phyloP scores from a whole-genome alignment of 257 asterid genomes.

The Petrea volubilis region DNA sequence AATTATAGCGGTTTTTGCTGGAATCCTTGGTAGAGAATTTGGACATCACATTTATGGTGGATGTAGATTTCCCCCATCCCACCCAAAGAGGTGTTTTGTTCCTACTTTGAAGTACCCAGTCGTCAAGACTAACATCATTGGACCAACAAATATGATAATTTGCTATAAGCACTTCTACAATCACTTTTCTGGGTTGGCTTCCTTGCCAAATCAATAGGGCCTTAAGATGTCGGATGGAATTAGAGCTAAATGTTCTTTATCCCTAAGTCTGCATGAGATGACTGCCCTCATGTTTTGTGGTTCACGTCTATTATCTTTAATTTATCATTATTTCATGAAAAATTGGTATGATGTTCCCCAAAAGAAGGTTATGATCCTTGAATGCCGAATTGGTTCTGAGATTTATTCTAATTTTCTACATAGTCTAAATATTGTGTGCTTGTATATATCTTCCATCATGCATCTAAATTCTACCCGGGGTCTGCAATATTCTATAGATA shows the following conservation, averaged over 20 bases:
- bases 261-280: slow-evolving; percentile 14
- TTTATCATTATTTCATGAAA: neutral
- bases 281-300: slow-evolving; percentile 1
- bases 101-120: slow-evolving; percentile 5
- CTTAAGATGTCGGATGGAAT: neutral
- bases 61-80: neutral
- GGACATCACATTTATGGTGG: too few species aligned
- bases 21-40: neutral
- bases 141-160: neutral
- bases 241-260: neutral
- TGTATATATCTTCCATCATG: neutral
- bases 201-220: slow-evolving; percentile 1
- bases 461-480: neutral
- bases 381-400: neutral
- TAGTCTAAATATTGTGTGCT: neutral
- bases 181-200: slow-evolving; percentile 10
- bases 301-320: neutral
- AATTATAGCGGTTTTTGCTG: neutral
- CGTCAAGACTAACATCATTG: neutral
- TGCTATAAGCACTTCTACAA: neutral
- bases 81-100: neutral
- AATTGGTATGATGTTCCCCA: neutral
- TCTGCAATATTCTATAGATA: slow-evolving; percentile 6
- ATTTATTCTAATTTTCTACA: neutral
- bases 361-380: neutral